phyloP scores from a whole-genome alignment of 129 eudicot genomes.

The Flaveria linearis region DNA sequence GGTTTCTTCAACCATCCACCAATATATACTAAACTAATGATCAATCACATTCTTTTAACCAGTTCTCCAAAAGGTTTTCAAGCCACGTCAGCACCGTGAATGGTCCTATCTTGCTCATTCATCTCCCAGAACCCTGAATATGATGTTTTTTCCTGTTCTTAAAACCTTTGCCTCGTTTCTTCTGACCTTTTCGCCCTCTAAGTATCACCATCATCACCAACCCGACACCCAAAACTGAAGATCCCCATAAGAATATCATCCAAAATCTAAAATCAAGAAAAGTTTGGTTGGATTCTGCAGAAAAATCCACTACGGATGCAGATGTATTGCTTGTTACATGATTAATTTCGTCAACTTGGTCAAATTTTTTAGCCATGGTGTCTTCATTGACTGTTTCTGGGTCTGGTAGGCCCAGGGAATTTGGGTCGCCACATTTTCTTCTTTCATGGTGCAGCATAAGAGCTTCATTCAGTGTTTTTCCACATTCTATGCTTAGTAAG shows the following conservation, averaged over 20 bases:
- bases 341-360: conserved; percentile 32
- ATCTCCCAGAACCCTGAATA: conserved; percentile 49
- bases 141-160: conserved; percentile 54
- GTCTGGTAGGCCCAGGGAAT: conserved; percentile 32
- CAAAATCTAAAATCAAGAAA: conserved; percentile 60
- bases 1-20: conserved; percentile 7
- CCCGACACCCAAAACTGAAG: conserved; percentile 60
- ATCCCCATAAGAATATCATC: conserved; percentile 69
- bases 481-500: conserved; percentile 87
- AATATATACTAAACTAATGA: conserved; percentile 19
- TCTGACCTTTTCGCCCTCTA: conserved; percentile 59
- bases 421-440: conserved; percentile 56
- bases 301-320: conserved; percentile 42
- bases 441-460: conserved; percentile 62
- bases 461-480: conserved; percentile 70
- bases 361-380: conserved; percentile 41
- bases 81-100: conserved; percentile 40
- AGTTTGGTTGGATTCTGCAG: conserved; percentile 43
- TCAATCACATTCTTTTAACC: neutral
- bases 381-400: conserved; percentile 31
- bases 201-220: conserved; percentile 56
- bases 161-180: conserved; percentile 57
- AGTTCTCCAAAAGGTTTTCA: conserved; percentile 5
- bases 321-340: conserved; percentile 26
- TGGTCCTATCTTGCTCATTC: conserved; percentile 48